Base-by-base conservation (phyloP, 352 stramenopile species). In the Thalassiosira livingstoniorum region DNA sequence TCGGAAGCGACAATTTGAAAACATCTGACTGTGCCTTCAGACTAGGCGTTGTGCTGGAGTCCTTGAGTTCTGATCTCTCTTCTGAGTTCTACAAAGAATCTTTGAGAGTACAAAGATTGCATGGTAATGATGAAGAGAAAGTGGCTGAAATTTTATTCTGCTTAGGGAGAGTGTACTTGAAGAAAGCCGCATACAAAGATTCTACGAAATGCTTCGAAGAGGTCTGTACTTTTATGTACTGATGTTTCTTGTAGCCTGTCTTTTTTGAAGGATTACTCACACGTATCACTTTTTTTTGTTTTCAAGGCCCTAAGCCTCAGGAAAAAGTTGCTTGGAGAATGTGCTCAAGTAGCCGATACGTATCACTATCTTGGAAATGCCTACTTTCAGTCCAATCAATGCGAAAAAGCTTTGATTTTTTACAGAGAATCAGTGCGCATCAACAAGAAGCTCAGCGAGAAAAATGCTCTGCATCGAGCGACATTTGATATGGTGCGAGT, bases 331-430 rank as follows among this genome's bases (percentile, higher is more conserved):
- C 53, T 83, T 68, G 82, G 75, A 43, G 80, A 90, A 23, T 70
- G 66, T 51, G 32, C 42, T 42, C 47, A 69, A 23, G 66, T 83
- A 39, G 82, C 84, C 39, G 80, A 87, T 54, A 88, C 84, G 4
- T 88, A 87, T 43, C 79, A 87, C 64, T 37, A 82, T 51, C 75
- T 90, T 23, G 84, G 80, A 64, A 83, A 85, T 58, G 34, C 73
- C 32, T 79, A 84, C 61, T 64, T 47, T 79, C n/a, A 75, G 72
- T 78, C 80, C 25, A 78, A 75, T 27, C 62, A 88, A 42, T 54
- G 60, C 4, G 80, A 90, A 65, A 86, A 87, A 32, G 80, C 84
- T 7, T 72, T 88, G 45, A 88, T 88, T 78, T 83, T 85, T 74
- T 88, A 76, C 53, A 71, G 65, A 65, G 82, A 88, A 58, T 83